phyloP scores from a whole-genome alignment of 2,329 filamentous ascomycete genomes.

The Teratosphaeria epicoccoides region DNA sequence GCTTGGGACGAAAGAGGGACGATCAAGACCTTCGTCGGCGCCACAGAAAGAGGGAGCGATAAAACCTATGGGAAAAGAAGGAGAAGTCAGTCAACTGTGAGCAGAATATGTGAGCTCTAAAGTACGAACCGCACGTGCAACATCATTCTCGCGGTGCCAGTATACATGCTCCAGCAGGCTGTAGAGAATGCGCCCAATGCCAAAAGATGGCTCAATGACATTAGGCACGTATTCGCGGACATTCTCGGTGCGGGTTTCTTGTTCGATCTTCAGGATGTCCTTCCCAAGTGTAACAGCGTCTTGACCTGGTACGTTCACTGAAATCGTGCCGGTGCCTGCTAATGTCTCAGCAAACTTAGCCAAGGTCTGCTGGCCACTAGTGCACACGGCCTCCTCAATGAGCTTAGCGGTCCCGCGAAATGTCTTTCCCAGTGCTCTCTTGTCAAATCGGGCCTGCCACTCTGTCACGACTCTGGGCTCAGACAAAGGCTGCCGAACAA shows the following conservation, averaged over 20 bases:
- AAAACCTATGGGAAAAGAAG: slow-evolving; percentile 48
- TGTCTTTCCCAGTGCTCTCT: slow-evolving; percentile 88
- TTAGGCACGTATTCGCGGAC: slow-evolving; percentile 87
- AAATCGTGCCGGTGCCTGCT: slow-evolving; percentile 61
- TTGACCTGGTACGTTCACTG: slow-evolving; percentile 59
- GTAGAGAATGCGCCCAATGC: slow-evolving; percentile 91
- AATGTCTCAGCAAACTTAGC: slow-evolving; percentile 70
- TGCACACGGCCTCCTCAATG: slow-evolving; percentile 70
- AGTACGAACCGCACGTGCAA: slow-evolving; percentile 69
- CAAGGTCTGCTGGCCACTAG: slow-evolving; percentile 66
- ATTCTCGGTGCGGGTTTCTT: slow-evolving; percentile 70
- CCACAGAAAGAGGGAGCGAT: slow-evolving; percentile 64
- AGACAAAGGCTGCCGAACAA: slow-evolving; percentile 71
- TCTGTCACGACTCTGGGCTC: slow-evolving; percentile 73
- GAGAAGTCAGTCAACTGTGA: slow-evolving; percentile 2
- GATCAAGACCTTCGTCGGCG: slow-evolving; percentile 88
- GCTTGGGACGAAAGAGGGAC: slow-evolving; percentile 75
- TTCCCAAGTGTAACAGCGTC: slow-evolving; percentile 61
- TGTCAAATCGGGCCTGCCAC: slow-evolving; percentile 79
- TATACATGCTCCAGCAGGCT: slow-evolving; percentile 88
- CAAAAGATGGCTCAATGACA: slow-evolving; percentile 81
- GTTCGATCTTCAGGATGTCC: slow-evolving; percentile 74
- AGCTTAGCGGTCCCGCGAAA: slow-evolving; percentile 92
- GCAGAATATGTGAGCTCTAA: not conserved
- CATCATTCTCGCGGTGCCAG: slow-evolving; percentile 79